phyloP scores from a whole-genome alignment of 306 rosid species.

The Argentina anserina region DNA sequence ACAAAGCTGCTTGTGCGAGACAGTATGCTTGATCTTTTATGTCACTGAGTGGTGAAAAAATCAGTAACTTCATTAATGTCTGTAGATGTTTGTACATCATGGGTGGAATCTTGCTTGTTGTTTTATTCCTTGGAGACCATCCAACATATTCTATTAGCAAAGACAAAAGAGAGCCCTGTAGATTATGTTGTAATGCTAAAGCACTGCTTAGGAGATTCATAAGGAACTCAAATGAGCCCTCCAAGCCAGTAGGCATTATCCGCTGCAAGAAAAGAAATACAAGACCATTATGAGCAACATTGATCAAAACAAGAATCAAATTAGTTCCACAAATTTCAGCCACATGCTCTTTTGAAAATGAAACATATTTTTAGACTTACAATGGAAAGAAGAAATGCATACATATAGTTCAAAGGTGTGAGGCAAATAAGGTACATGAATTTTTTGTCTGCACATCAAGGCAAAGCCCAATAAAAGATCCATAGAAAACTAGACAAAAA shows the following conservation, averaged over 20 bases:
- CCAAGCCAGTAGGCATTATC: conserved; percentile 49
- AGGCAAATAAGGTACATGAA: background rate
- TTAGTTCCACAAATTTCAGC: conserved; percentile 1
- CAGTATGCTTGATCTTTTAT: conserved; percentile 54
- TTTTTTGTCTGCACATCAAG: background rate
- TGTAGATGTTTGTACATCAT: conserved; percentile 81
- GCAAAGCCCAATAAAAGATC: background rate
- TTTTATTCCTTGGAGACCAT: conserved; percentile 54
- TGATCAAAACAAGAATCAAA: conserved; percentile 4
- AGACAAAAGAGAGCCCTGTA: conserved; percentile 70
- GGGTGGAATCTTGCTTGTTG: conserved; percentile 61
- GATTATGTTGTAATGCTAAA: conserved; percentile 42
- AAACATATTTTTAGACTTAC: background rate
- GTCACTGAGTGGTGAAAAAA: conserved; percentile 50
- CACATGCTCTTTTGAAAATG: background rate
- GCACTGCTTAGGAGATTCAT: conserved; percentile 60
- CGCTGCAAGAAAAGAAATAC: conserved; percentile 50
- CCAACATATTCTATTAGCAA: conserved; percentile 65
- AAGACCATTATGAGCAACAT: conserved; percentile 13
- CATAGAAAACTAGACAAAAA: conserved; percentile 11
- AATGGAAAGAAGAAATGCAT: background rate
- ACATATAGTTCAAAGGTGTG: background rate
- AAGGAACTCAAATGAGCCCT: conserved; percentile 73
- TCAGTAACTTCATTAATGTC: conserved; percentile 55
- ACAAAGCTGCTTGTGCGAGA: conserved; percentile 74